These are phyloP conservation scores for Teunomyces barrocoloradensis DNA, from an alignment of 805 yeast species.

Conservation along the genomic window DNA sequence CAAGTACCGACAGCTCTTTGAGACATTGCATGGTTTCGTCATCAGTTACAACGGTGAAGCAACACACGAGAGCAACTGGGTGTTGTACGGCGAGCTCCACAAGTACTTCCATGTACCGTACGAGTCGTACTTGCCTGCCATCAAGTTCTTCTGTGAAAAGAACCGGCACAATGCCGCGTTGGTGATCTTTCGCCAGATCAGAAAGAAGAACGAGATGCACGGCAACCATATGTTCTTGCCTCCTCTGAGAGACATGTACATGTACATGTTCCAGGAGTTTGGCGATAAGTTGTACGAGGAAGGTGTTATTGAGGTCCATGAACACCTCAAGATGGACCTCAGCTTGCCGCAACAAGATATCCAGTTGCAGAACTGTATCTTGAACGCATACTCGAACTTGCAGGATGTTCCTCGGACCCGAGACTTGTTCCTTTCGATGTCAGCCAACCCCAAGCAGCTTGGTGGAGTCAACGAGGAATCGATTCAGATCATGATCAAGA, in stretches of 20 bases:
- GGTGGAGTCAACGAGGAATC: slow-evolving; percentile 63
- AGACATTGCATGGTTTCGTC: slow-evolving; percentile 29
- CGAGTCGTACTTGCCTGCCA: slow-evolving; percentile 56
- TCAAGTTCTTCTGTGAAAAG: slow-evolving; percentile 53
- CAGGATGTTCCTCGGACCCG: slow-evolving; percentile 55
- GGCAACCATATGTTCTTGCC: slow-evolving; percentile 29
- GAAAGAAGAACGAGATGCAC: slow-evolving; percentile 52
- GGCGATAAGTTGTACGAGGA: slow-evolving; percentile 58
- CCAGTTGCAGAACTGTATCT: slow-evolving; percentile 55
- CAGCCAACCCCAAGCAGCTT: slow-evolving; percentile 44
- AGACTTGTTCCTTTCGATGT: slow-evolving; percentile 59
- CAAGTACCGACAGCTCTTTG: slow-evolving; percentile 28
- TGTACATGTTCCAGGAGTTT: slow-evolving; percentile 57
- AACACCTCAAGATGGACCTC: slow-evolving; percentile 59
- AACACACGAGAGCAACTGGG: slow-evolving; percentile 51
- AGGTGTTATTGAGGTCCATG: slow-evolving; percentile 65
- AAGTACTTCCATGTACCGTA: slow-evolving; percentile 56
- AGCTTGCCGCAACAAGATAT: slow-evolving; percentile 52
- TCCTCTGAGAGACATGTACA: slow-evolving; percentile 52
- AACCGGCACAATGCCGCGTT: slow-evolving; percentile 62
- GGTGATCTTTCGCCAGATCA: slow-evolving; percentile 58
- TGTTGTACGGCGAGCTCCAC: slow-evolving; percentile 55
- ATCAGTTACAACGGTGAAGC: slow-evolving; percentile 26
- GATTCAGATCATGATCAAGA: slow-evolving; percentile 62
- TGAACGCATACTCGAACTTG: slow-evolving; percentile 61